Conservation (phyloP, 768 basidiomycete genomes). For the Tylopilus sp. region DNA sequence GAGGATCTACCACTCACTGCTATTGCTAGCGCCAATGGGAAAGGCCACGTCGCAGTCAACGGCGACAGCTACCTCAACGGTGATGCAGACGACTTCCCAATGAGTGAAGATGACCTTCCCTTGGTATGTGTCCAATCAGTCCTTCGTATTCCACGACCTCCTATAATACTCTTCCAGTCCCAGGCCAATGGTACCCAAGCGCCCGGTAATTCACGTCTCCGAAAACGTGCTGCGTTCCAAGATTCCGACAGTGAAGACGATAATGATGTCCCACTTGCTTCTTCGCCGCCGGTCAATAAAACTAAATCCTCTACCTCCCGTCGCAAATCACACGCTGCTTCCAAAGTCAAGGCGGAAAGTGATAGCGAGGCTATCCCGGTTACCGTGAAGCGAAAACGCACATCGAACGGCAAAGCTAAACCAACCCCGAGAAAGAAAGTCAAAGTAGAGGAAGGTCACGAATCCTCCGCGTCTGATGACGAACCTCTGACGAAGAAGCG, state of each 20-base stretch:
- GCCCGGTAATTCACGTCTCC: slow-evolving; percentile 25
- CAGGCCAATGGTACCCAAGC: slow-evolving; percentile 51
- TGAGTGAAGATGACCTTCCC: slow-evolving; percentile 73
- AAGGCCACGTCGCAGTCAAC: slow-evolving; percentile 43
- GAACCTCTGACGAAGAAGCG: slow-evolving; percentile 32
- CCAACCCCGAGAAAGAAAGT: slow-evolving; percentile 64
- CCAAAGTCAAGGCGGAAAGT: slow-evolving; percentile 40
- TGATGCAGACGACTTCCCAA: slow-evolving; percentile 40
- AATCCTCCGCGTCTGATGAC: slow-evolving; percentile 31
- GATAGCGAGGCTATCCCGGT: slow-evolving; percentile 44
- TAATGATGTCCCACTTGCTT: slow-evolving; percentile 69
- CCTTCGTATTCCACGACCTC: slow-evolving; percentile 6
- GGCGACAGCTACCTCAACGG: slow-evolving; percentile 39
- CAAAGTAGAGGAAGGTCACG: slow-evolving; percentile 47
- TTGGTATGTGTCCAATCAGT: slow-evolving; percentile 46
- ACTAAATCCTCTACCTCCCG: slow-evolving; percentile 36
- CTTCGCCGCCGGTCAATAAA: slow-evolving; percentile 67
- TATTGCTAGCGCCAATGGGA: slow-evolving; percentile 39
- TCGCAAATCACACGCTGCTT: slow-evolving; percentile 37
- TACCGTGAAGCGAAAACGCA: slow-evolving; percentile 42
- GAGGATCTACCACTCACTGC: slow-evolving; percentile 51
- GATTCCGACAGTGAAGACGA: slow-evolving; percentile 60
- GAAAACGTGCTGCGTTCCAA: slow-evolving; percentile 56
- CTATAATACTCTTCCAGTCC: slow-evolving; percentile 40
- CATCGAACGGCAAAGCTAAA: slow-evolving; percentile 44